Evolutionary conservation across 139 green algal genomes (phyloP), one percentile per base, ranked within the genome.

Genomic region (Micractinium conductrix): DNA sequence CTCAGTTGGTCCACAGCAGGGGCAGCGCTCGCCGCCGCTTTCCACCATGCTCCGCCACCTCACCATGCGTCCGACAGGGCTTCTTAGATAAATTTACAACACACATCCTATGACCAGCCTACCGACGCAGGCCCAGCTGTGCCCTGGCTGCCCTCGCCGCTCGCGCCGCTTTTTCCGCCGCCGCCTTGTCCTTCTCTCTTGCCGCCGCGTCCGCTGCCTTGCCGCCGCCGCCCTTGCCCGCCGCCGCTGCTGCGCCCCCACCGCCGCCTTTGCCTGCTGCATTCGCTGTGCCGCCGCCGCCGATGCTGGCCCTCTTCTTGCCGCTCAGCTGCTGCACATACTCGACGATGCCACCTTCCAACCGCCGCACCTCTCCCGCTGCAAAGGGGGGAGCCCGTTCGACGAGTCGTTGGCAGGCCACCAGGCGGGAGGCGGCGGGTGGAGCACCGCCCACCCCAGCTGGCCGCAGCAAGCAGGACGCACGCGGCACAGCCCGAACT

Each of bases 291-390:
- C 53, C 53, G 43, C 42, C 74, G 74, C 45, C 74, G 33, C n/a
- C 14, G 33, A 16, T 44, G 14, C 38, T 62, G 21, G 58, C 78
- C 17, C 28, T 21, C 42, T 83, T 72, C 28, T 74, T 48, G 69
- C 80, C 53, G 80, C 48, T 67, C 40, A 85, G 80, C 80, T 74
- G 69, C 50, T 72, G 50, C 48, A 82, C 81, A 42, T 86, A 86
- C 60, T 86, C 55, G 44, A 16, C n/a, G 3, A 86, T 72, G 1
- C 81, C 81, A 43, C 55, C 71, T 42, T 86, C 81, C n/a, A 86
- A 58, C 21, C 43, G 28, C 21, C 16, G 9, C 45, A 86, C 33
- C 42, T 65, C 35, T 22, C 81, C 81, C 4, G 17, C 45, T n/a
- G n/a, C n/a, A n/a, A n/a, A n/a, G n/a, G n/a, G n/a, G n/a, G n/a